Conservation (phyloP, 1,139 yeast species). For the Lodderomyces theae region DNA sequence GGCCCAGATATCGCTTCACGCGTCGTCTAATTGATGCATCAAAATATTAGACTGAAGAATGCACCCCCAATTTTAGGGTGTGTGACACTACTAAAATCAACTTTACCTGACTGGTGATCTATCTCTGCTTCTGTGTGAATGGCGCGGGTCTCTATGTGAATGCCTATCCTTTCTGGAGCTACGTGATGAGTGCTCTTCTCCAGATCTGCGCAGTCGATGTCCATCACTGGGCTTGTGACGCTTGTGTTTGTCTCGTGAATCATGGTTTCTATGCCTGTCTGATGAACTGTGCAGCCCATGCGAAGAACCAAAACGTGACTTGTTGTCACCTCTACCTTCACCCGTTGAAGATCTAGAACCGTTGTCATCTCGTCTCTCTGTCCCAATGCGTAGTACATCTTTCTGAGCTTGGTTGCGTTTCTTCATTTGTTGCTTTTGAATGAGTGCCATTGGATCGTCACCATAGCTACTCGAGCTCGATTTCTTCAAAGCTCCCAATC, state of each 20-base stretch:
- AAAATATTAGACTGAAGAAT: no score
- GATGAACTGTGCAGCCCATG: not conserved
- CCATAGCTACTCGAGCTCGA: constrained; percentile 9
- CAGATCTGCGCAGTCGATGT: constrained; percentile 1
- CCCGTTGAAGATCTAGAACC: not conserved
- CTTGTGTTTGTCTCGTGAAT: not conserved
- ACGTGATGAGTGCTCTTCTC: constrained; percentile 6
- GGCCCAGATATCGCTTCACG: not conserved
- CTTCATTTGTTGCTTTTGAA: constrained; percentile 38
- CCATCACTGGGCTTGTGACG: not conserved
- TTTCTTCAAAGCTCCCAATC: not conserved
- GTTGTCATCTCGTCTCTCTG: not conserved
- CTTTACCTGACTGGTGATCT: constrained; percentile 7
- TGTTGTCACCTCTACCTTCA: not conserved
- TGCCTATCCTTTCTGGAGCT: not conserved
- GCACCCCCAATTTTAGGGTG: no score
- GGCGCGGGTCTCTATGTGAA: not conserved
- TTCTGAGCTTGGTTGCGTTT: constrained; percentile 2
- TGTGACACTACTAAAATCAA: no score
- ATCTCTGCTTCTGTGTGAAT: constrained; percentile 5
- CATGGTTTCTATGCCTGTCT: not conserved
- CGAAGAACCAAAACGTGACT: not conserved
- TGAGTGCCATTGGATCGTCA: constrained; percentile 57
- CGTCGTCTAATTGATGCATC: constrained; percentile 2
- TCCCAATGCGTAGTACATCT: not conserved